Percentiles rank a stretch among this genome's conserved stretches.
phyloP scores from a whole-genome alignment of 73 alveolate species.

The Paraurostyla sp. region DNA sequence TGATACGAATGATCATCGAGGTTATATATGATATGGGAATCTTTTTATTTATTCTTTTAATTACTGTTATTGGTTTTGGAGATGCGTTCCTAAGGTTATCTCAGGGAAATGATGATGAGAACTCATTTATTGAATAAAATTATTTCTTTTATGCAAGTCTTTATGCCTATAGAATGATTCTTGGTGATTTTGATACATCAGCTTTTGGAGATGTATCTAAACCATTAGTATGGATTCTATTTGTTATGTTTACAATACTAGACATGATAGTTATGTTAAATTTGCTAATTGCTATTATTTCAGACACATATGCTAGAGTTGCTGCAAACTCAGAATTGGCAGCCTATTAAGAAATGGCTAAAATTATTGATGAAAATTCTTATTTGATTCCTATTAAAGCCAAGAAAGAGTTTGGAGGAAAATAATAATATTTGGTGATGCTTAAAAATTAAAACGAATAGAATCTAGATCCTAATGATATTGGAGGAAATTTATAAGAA shows the following conservation, averaged over 20 bases:
- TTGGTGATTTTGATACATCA: slow-evolving; percentile 48
- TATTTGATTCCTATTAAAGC: not conserved
- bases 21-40: slow-evolving; percentile 8
- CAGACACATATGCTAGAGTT: slow-evolving; percentile 70
- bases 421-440: not conserved
- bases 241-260: slow-evolving; percentile 8
- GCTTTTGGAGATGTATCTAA: slow-evolving; percentile 16
- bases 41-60: slow-evolving; percentile 14
- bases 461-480: not conserved
- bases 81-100: slow-evolving; percentile 39
- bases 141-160: not conserved
- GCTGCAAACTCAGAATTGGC: slow-evolving; percentile 42
- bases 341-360: slow-evolving; percentile 27
- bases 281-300: slow-evolving; percentile 70
- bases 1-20: slow-evolving; percentile 53
- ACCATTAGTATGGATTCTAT: slow-evolving; percentile 12
- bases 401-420: not conserved
- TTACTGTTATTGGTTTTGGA: slow-evolving; percentile 36
- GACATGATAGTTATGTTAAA: slow-evolving; percentile 61
- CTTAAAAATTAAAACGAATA: not conserved
- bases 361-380: not conserved
- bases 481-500: too few relatives aligned
- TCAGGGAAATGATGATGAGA: not conserved
- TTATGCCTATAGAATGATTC: slow-evolving; percentile 10
- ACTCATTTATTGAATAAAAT: slow-evolving; percentile 37